Conservation (phyloP, 306 rosid genomes). For the Dicorynia guianensis region DNA sequence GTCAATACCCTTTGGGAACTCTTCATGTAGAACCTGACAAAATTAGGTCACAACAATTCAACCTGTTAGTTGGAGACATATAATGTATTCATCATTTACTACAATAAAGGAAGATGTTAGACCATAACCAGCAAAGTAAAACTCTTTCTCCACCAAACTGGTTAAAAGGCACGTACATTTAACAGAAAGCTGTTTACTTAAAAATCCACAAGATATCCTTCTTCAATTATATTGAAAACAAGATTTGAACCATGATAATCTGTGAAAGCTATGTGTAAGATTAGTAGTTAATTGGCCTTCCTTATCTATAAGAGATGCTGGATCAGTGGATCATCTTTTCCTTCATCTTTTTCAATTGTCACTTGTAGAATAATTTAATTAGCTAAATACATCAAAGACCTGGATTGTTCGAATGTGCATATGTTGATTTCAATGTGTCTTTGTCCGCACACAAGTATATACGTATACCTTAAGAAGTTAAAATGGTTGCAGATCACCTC, state of each 20-base stretch:
- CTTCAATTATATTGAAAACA: neutral
- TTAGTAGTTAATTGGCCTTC: neutral
- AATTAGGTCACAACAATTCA: slow-evolving; percentile 22
- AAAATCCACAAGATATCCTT: neutral
- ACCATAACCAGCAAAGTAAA: neutral
- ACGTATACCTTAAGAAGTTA: slow-evolving; percentile 26
- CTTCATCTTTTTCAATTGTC: neutral
- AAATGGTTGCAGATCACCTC: slow-evolving; percentile 22
- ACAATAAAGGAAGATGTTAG: slow-evolving; percentile 1
- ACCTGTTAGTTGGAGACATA: slow-evolving; percentile 8
- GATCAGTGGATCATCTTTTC: neutral
- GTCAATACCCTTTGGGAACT: slow-evolving; percentile 85
- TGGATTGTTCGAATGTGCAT: neutral
- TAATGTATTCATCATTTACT: slow-evolving; percentile 21
- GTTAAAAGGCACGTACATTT: neutral
- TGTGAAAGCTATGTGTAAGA: neutral
- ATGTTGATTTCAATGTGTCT: slow-evolving; percentile 12
- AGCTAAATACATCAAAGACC: neutral
- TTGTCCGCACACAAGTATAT: neutral
- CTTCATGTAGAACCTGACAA: slow-evolving; percentile 74
- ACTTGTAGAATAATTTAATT: neutral
- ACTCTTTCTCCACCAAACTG: neutral
- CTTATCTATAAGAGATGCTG: neutral
- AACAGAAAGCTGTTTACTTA: too few species aligned
- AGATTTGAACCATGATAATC: slow-evolving; percentile 14